Base-by-base conservation (phyloP, 768 basidiomycete genomes). In the Lactarius quietus region DNA sequence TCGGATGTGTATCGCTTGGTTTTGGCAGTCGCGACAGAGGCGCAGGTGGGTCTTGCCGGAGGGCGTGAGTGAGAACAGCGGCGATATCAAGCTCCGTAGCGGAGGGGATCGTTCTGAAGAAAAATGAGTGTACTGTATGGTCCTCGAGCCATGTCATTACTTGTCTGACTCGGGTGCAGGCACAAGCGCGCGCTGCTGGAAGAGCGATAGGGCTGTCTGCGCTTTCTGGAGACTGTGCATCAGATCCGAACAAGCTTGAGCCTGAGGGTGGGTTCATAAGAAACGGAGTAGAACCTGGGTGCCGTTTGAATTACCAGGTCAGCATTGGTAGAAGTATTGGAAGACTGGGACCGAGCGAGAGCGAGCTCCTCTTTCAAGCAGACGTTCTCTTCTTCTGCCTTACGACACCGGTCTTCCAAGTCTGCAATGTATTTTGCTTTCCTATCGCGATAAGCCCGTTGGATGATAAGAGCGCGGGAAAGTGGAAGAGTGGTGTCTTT, bases 391-490 rank as follows among this genome's bases (percentile, higher is more conserved):
- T 64, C 57, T 60, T 68, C 69, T 10, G 69, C 63, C 29, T 57
- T 60, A 36, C 43, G 63, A 65, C 67, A 70, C 18, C 67, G 35
- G 1, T 59, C 67, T 57, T 70, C 69, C 4, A 70, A 52, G 26
- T 68, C 67, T 26, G 60, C 26, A 28, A 70, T 9, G 48, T 65
- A 41, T 39, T 60, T 70, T 4, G 69, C 67, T 35, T 63, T 64
- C 38, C 67, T 31, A 33, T 70, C 69, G 52, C 69, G 69, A 53
- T 68, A 70, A 6, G 67, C 63, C 26, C 69, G 54, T 41, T 70
- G 69, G 17, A 68, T 18, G 39, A 28, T 33, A 26, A 70, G 58
- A 20, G 67, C 15, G 23, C 67, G 67, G n/a, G 69, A 65, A 23
- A 55, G 69, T 9, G 59, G 62, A 28, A 65, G 35, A 5, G 69